phyloP scores from a whole-genome alignment of 768 basidiomycete species.

The Suillus decipiens region DNA sequence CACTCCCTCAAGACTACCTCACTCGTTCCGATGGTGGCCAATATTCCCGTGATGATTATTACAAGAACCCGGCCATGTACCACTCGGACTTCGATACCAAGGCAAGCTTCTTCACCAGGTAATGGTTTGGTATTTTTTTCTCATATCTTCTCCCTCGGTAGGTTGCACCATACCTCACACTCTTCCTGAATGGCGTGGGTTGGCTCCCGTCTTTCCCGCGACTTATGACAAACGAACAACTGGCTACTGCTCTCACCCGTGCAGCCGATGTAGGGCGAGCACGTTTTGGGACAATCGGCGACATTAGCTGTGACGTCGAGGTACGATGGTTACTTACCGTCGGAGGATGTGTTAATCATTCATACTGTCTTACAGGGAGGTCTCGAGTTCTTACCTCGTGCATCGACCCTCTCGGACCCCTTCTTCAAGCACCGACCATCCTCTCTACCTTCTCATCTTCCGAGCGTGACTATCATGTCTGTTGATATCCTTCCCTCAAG shows the following conservation, averaged over 20 bases:
- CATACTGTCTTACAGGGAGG: constrained; percentile 57
- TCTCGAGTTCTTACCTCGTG: constrained; percentile 75
- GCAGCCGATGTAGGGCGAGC: constrained; percentile 53
- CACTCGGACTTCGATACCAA: constrained; percentile 66
- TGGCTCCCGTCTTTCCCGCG: constrained; percentile 82
- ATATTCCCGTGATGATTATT: constrained; percentile 73
- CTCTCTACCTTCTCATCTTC: constrained; percentile 45
- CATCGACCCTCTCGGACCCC: constrained; percentile 79
- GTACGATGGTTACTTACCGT: constrained; percentile 37
- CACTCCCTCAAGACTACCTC: constrained; percentile 70
- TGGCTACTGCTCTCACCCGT: constrained; percentile 49
- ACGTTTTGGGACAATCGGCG: constrained; percentile 74
- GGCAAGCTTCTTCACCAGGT: constrained; percentile 38
- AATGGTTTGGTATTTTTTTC: neutral
- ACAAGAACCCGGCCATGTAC: constrained; percentile 66
- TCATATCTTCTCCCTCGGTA: constrained; percentile 27
- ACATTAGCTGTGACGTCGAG: constrained; percentile 88
- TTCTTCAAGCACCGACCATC: constrained; percentile 56
- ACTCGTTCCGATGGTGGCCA: constrained; percentile 50
- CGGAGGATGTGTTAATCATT: neutral
- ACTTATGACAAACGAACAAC: constrained; percentile 69
- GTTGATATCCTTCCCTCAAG: constrained; percentile 91
- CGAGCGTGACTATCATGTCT: constrained; percentile 76
- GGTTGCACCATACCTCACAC: constrained; percentile 84
- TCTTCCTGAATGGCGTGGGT: constrained; percentile 85